These are phyloP conservation scores for Penicillium sp. DNA, from an alignment of 2,329 filamentous ascomycete species.

Conservation along the genomic window DNA sequence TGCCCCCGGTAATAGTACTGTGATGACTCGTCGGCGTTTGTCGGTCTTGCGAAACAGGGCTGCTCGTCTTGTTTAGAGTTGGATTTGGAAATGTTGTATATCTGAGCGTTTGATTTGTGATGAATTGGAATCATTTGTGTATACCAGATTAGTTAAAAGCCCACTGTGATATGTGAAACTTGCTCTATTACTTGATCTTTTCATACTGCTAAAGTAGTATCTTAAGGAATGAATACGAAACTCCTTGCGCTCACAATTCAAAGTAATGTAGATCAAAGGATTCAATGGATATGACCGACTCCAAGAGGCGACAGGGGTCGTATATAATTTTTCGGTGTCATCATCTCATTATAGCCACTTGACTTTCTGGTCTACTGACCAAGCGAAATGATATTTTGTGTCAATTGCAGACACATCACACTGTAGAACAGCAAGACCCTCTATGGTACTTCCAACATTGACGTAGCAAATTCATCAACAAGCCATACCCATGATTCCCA, in stretches of 20 bases:
- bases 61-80: neutral
- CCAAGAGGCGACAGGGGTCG: neutral
- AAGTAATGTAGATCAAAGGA: neutral
- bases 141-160: constrained; percentile 9
- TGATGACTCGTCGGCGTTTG: constrained; percentile 17
- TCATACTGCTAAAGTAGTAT: neutral
- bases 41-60: constrained; percentile 19
- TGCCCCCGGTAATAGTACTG: constrained; percentile 9
- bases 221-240: no score
- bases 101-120: constrained; percentile 6
- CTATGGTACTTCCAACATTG: neutral
- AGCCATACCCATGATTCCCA: neutral
- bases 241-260: neutral
- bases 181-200: neutral
- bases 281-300: neutral
- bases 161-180: neutral
- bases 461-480: neutral
- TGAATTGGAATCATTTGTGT: constrained; percentile 6
- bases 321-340: no score
- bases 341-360: no score
- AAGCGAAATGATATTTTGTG: neutral
- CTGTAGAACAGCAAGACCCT: neutral
- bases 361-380: neutral
- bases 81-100: neutral
- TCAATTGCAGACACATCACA: neutral